phyloP scores from a whole-genome alignment of 306 rosid species.

The Hylodesmum podocarpum region DNA sequence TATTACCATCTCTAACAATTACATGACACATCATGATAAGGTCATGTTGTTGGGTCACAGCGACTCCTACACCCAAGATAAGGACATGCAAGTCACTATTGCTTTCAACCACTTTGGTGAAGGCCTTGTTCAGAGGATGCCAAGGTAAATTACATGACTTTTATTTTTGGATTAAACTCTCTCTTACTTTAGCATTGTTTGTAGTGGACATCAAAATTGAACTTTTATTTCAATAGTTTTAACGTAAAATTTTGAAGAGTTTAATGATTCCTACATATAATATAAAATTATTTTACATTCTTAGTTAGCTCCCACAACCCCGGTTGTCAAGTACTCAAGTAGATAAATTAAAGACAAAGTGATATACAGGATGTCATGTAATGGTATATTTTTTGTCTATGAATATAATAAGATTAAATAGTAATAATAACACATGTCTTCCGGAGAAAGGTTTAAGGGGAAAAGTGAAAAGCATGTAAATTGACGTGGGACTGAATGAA shows the following conservation, averaged over 20 bases:
- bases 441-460: neutral
- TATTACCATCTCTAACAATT: conserved; percentile 85
- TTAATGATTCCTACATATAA: no score
- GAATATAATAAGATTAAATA: neutral
- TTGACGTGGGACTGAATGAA: neutral
- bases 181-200: no score
- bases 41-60: conserved; percentile 95
- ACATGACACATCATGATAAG: conserved; percentile 94
- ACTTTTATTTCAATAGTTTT: no score
- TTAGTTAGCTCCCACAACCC: no score
- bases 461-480: neutral
- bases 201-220: no score
- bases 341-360: no score
- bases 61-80: conserved; percentile 77
- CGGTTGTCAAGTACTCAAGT: no score
- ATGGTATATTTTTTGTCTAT: no score
- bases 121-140: conserved; percentile 97
- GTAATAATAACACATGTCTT: neutral
- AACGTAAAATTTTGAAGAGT: no score
- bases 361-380: no score
- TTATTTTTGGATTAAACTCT: no score
- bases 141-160: conserved; percentile 45
- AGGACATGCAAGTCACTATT: conserved; percentile 88
- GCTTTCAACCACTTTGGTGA: conserved; percentile 98
- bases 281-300: no score